Conservation (phyloP, 1,139 yeast genomes). For the Candida sp. region DNA sequence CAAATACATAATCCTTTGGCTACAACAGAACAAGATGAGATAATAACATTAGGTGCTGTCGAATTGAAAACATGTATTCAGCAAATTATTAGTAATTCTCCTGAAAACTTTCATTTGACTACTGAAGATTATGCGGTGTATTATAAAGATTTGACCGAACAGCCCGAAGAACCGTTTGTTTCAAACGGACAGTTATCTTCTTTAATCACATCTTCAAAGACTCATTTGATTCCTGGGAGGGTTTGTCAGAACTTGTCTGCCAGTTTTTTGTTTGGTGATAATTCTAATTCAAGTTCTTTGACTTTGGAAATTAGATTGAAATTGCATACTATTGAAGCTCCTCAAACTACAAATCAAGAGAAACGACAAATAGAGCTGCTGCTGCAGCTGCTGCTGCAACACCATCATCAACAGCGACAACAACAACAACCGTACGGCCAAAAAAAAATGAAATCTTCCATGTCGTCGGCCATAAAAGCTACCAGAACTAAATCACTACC, state of each 20-base stretch:
- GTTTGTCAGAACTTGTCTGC: slow-evolving; percentile 69
- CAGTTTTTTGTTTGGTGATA: slow-evolving; percentile 43
- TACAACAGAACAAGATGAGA: slow-evolving; percentile 18
- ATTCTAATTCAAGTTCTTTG: slow-evolving; percentile 32
- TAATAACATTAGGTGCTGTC: slow-evolving; percentile 53
- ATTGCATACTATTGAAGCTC: slow-evolving; percentile 41
- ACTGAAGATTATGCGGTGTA: slow-evolving; percentile 64
- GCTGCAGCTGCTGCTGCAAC: slow-evolving; percentile 4
- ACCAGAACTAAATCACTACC: slow-evolving; percentile 66
- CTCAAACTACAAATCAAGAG: slow-evolving; percentile 7
- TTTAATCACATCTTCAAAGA: slow-evolving; percentile 23
- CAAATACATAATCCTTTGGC: slow-evolving; percentile 29
- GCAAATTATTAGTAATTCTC: slow-evolving; percentile 51
- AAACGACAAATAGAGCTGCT: slow-evolving; percentile 2
- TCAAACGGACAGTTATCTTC: slow-evolving; percentile 64
- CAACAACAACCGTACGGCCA: slow-evolving; percentile 4
- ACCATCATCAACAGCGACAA: slow-evolving; percentile 1
- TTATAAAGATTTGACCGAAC: slow-evolving; percentile 69
- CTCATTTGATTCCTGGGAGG: slow-evolving; percentile 58
- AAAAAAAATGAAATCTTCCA: slow-evolving; percentile 7
- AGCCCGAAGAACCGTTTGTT: slow-evolving; percentile 73
- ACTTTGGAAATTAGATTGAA: slow-evolving; percentile 66
- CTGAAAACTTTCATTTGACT: slow-evolving; percentile 51
- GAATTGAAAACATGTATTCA: slow-evolving; percentile 50
- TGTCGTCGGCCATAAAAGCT: slow-evolving; percentile 44